A percentile compares a stretch with the other conserved stretches of the same genome.
Evolutionary conservation across 768 basidiomycete genomes (phyloP).

Genomic region (Tulasnella sp.): DNA sequence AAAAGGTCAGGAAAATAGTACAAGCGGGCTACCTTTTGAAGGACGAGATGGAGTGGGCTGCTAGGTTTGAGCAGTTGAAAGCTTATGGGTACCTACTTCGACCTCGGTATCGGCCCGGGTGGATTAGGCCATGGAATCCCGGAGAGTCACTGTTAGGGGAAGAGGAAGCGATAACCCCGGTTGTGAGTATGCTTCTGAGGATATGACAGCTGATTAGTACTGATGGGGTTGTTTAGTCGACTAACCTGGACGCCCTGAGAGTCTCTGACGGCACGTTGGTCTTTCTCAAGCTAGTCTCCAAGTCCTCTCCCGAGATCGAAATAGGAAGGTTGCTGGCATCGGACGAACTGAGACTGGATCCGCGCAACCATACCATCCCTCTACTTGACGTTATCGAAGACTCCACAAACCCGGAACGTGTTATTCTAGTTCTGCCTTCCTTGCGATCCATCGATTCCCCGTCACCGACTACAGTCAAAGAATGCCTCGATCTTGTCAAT

Average conservation of each 20-base stretch:
- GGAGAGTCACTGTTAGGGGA: too few species aligned
- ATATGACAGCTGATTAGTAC: too few species aligned
- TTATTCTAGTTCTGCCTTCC: slow-evolving; percentile 13
- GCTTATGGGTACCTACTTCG: neutral
- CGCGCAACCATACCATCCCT: slow-evolving; percentile 13
- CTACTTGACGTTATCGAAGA: slow-evolving; percentile 24
- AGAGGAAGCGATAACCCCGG: too few species aligned
- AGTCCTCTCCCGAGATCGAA: slow-evolving; percentile 15
- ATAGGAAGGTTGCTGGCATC: neutral
- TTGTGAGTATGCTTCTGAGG: too few species aligned
- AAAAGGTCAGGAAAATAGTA: too few species aligned
- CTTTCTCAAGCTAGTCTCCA: slow-evolving; percentile 17
- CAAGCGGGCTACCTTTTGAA: too few species aligned
- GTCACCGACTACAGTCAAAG: neutral
- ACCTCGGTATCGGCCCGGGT: neutral
- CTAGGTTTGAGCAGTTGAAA: neutral
- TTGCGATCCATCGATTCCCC: slow-evolving; percentile 8
- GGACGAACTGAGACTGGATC: neutral
- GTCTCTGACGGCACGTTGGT: neutral
- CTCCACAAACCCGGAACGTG: neutral
- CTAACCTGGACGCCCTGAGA: neutral
- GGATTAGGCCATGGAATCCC: neutral
- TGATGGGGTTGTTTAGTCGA: neutral
- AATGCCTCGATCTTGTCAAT: slow-evolving; percentile 9
- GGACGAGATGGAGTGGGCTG: too few species aligned